Evolutionary conservation across 1,284 basidiomycete genomes (phyloP).

Genomic region (Schizophyllum commune): DNA sequence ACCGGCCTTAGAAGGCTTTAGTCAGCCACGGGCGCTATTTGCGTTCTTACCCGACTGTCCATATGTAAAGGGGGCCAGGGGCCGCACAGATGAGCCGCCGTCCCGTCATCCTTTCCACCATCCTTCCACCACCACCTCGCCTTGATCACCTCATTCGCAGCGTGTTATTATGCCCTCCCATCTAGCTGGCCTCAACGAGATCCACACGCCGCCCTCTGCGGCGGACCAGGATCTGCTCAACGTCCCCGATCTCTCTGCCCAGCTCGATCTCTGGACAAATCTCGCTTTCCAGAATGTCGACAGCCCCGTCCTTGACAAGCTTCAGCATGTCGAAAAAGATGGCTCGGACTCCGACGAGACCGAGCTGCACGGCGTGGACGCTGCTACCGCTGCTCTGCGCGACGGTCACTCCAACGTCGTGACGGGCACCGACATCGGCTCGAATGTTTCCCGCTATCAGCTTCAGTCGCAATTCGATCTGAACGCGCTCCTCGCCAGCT

Average conservation of each 20-base stretch:
- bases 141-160: no score
- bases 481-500: conserved; percentile 46
- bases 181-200: conserved; percentile 71
- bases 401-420: conserved; percentile 55
- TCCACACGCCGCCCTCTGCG: conserved; percentile 40
- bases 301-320: conserved; percentile 16
- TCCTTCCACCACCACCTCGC: no score
- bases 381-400: conserved; percentile 7
- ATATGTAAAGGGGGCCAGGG: no score
- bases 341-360: conserved; percentile 23
- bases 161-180: conserved; percentile 30
- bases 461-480: conserved; percentile 38
- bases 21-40: no score
- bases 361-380: conserved; percentile 21
- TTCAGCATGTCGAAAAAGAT: conserved; percentile 18
- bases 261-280: conserved; percentile 81
- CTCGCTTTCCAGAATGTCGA: conserved; percentile 75
- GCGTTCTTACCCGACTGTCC: no score
- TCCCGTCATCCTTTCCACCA: no score
- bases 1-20: no score
- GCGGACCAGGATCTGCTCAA: conserved; percentile 53
- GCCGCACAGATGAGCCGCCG: no score
- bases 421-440: conserved; percentile 25
- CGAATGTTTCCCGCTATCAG: conserved; percentile 18
- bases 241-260: conserved; percentile 57